Evolutionary conservation across 1,284 basidiomycete genomes (phyloP).

Genomic region (Cystobasidium sp.): DNA sequence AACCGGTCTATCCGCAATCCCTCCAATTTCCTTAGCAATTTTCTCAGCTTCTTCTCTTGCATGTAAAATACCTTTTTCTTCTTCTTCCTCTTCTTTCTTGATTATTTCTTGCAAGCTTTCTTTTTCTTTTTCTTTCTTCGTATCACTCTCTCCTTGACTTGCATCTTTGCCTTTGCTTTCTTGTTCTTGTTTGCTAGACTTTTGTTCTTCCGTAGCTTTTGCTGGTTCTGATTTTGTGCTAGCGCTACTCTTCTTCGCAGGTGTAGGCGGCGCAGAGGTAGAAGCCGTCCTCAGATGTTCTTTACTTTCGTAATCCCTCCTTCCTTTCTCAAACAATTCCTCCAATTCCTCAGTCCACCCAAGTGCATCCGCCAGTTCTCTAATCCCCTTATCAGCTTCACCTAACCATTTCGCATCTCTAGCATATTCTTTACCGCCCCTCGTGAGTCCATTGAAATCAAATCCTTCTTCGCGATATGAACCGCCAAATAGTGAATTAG

Average conservation of each 20-base stretch:
- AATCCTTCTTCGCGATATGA: constrained; percentile 47
- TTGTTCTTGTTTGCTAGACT: too few relatives aligned
- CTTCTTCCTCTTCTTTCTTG: constrained; percentile 1
- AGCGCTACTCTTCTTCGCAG: constrained; percentile 13
- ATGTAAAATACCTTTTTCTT: constrained; percentile 9
- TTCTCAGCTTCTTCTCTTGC: constrained; percentile 38
- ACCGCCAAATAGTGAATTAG: background rate
- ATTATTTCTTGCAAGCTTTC: constrained; percentile 7
- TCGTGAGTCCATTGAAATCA: constrained; percentile 48
- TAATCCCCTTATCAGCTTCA: constrained; percentile 46
- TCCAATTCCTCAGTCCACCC: constrained; percentile 48
- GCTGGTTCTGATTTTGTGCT: background rate
- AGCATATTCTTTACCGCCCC: constrained; percentile 38
- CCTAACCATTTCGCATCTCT: constrained; percentile 48
- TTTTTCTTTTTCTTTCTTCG: constrained; percentile 36
- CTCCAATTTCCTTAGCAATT: constrained; percentile 16
- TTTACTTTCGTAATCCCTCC: constrained; percentile 32
- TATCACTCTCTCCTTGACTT: constrained; percentile 14
- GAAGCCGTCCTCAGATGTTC: constrained; percentile 25
- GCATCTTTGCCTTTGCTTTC: background rate
- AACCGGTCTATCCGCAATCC: constrained; percentile 2
- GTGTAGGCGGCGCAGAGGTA: constrained; percentile 18
- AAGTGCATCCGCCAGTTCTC: constrained; percentile 42
- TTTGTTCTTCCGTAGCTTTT: constrained; percentile 3
- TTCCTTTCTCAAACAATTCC: constrained; percentile 32